Percentiles rank a stretch among this genome's conserved stretches.
phyloP scores from a whole-genome alignment of 2,329 filamentous ascomycete species.

The Hawksworthiomyces lignivorus region DNA sequence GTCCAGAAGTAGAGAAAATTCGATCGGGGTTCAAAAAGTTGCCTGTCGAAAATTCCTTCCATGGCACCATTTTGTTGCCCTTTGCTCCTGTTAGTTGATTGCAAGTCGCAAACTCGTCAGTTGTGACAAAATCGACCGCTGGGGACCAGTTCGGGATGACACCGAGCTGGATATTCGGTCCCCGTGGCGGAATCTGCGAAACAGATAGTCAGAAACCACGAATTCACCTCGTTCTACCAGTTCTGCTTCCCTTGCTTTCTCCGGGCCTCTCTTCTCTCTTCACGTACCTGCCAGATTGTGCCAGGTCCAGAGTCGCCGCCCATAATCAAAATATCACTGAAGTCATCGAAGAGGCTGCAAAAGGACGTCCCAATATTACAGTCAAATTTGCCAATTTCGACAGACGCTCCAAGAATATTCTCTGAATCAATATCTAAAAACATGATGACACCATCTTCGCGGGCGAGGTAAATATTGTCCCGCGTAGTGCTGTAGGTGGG shows the following conservation, averaged over 20 bases:
- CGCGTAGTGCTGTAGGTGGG: constrained; percentile 52
- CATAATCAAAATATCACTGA: constrained; percentile 70
- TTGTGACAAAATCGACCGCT: constrained; percentile 47
- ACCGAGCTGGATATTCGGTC: constrained; percentile 37
- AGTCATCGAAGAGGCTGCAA: constrained; percentile 60
- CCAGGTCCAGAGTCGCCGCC: constrained; percentile 74
- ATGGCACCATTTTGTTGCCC: constrained; percentile 15
- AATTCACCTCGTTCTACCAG: too few species aligned
- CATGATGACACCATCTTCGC: constrained; percentile 77
- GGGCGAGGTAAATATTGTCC: constrained; percentile 77
- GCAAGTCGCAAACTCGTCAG: constrained; percentile 28
- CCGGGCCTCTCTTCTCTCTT: background rate
- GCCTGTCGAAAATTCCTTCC: constrained; percentile 31
- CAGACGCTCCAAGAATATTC: constrained; percentile 46
- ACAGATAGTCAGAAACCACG: constrained; percentile 3
- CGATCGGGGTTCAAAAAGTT: constrained; percentile 47
- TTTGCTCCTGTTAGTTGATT: constrained; percentile 15
- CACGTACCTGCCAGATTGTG: constrained; percentile 61
- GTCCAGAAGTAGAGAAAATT: constrained; percentile 60
- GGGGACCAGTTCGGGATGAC: constrained; percentile 58
- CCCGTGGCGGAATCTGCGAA: constrained; percentile 43
- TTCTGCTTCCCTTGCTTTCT: too few species aligned
- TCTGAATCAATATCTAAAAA: constrained; percentile 60
- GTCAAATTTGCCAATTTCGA: constrained; percentile 56
- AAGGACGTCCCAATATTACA: constrained; percentile 78